Conservation (phyloP, 441 rosid genomes). For the Flueggea neowawraea region DNA sequence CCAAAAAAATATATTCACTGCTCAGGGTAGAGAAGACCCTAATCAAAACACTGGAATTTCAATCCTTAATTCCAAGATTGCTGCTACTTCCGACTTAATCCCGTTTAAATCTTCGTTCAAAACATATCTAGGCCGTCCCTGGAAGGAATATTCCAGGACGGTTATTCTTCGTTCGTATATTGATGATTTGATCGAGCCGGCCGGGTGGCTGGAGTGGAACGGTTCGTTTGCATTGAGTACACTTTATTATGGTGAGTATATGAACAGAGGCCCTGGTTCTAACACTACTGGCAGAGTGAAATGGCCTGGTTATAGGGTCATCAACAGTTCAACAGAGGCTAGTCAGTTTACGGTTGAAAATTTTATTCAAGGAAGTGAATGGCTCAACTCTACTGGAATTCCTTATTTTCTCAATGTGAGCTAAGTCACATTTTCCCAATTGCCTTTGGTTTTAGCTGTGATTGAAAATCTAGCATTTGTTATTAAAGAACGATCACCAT, state of each 20-base stretch:
- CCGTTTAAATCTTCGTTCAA: slow-evolving; percentile 36
- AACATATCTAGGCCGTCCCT: slow-evolving; percentile 77
- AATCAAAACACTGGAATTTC: slow-evolving; percentile 82
- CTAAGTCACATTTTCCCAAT: neutral
- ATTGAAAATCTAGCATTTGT: no score
- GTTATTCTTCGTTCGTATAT: slow-evolving; percentile 45
- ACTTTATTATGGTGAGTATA: slow-evolving; percentile 60
- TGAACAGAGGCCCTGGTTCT: slow-evolving; percentile 64
- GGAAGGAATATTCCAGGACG: slow-evolving; percentile 77
- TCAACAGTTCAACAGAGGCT: slow-evolving; percentile 45
- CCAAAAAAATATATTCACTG: slow-evolving; percentile 69
- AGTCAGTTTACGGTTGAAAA: slow-evolving; percentile 49
- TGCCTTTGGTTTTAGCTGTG: neutral
- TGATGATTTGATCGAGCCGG: slow-evolving; percentile 46
- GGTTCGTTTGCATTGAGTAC: slow-evolving; percentile 55
- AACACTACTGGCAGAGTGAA: slow-evolving; percentile 38
- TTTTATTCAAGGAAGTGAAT: slow-evolving; percentile 52
- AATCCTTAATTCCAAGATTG: slow-evolving; percentile 54
- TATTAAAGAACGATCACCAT: no score
- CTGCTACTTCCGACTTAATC: slow-evolving; percentile 43
- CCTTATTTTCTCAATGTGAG: slow-evolving; percentile 41
- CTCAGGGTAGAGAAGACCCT: slow-evolving; percentile 79
- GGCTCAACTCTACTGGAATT: slow-evolving; percentile 63
- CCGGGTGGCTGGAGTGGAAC: slow-evolving; percentile 76
- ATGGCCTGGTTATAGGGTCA: slow-evolving; percentile 63